Base-by-base conservation (phyloP, 2,329 filamentous ascomycete genomes). In the Cryphonectria nitschkei region DNA sequence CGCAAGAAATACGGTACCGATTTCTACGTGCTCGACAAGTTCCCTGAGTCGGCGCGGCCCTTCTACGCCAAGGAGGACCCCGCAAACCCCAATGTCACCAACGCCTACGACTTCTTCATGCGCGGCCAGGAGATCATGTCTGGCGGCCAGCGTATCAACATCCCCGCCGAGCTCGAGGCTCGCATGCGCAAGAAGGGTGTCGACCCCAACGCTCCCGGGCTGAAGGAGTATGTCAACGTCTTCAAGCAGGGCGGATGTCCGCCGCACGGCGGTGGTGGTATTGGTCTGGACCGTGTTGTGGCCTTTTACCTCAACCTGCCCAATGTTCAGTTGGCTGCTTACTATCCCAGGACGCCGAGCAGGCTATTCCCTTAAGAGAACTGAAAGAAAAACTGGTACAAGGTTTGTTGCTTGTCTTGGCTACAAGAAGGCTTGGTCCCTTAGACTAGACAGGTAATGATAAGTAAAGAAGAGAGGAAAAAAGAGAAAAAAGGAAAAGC, bases 11-110 rank as follows among this genome's bases (percentile, higher is more conserved):
- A 92, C 87, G 89, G 92, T 79, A 96, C 94, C 72, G 96, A 99
- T 84, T 98, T 98, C 84, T 98, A 97, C 84, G 91, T 97, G 32
- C 88, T 99, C 73, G 95, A 98, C 85, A 96, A 98, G 83, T 99
- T 97, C 86, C 96, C 96, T 61, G 90, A 96, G 81, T 85, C 86
- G 52, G 93, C 96, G 29, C 89, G 96, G 41, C 95, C 95, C 6
- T 97, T 97, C 82, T 98, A 98, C 82, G 94, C 95, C 73, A 93
- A 95, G 84, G 90, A 93, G 68, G 92, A 93, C 78, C 88, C 89
- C 2, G 84, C 87, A 60, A 88, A 92, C 76, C 85, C 88, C 69
- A 85, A 85, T 50, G 87, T 93, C 74, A 93, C 88, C 14, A 90
- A 90, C 75, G 87, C 88, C 16, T 90, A 86, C 76, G 94, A 97